Conservation (phyloP, 257 asterid species). For the Scutellaria minor region DNA sequence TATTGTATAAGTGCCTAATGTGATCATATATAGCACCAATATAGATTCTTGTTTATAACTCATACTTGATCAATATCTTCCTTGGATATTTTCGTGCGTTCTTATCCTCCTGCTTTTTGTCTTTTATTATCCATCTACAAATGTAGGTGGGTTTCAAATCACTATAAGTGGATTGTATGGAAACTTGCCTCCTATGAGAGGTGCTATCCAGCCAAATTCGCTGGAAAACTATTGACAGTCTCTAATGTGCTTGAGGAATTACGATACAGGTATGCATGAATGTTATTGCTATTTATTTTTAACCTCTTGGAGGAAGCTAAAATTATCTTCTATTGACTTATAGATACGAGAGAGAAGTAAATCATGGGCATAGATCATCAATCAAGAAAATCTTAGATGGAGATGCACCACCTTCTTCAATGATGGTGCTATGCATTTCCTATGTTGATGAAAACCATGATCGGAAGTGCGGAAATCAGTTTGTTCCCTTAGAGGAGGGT, state of each 20-base stretch:
- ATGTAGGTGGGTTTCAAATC: conserved; percentile 86
- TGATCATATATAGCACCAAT: conserved; percentile 4
- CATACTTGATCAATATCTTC: conserved; percentile 24
- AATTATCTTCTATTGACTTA: conserved; percentile 29
- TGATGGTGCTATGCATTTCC: conserved; percentile 90
- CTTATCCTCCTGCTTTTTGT: conserved; percentile 20
- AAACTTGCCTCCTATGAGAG: conserved; percentile 93
- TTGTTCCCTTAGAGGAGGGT: conserved; percentile 42
- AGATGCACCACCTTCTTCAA: conserved; percentile 77
- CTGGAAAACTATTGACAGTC: conserved; percentile 70
- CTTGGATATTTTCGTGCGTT: conserved; percentile 20
- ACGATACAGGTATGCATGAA: conserved; percentile 66
- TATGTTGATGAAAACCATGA: conserved; percentile 52
- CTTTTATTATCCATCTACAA: conserved; percentile 24
- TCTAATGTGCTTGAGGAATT: conserved; percentile 89
- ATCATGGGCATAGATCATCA: conserved; percentile 92
- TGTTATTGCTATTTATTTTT: conserved; percentile 24
- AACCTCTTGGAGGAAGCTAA: conserved; percentile 27
- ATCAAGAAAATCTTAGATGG: conserved; percentile 88
- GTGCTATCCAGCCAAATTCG: conserved; percentile 69
- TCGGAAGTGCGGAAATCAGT: conserved; percentile 44
- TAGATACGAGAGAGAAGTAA: conserved; percentile 94
- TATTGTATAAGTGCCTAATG: conserved; percentile 14
- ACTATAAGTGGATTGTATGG: conserved; percentile 96
- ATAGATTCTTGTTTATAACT: conserved; percentile 10